Evolutionary conservation across 1,139 yeast species (phyloP).

Genomic region (Suhomyces bokatorum): DNA sequence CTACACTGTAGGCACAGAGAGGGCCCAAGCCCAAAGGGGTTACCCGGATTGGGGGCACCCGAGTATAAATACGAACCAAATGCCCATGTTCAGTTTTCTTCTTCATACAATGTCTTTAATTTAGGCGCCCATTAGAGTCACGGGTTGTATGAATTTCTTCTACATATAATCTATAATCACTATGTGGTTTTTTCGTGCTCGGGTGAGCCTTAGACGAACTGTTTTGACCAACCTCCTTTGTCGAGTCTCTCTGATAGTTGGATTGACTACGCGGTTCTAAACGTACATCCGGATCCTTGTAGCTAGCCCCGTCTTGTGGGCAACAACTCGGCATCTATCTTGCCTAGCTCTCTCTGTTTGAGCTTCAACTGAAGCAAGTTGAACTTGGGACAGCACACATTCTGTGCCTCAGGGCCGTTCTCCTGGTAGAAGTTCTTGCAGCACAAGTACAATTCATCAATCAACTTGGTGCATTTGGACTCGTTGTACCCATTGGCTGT

Average conservation of each 20-base stretch:
- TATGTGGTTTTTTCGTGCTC: slow-evolving; percentile 72
- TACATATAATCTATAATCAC: slow-evolving; percentile 50
- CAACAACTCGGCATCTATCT: slow-evolving; percentile 52
- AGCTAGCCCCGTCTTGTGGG: slow-evolving; percentile 10
- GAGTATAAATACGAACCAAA: slow-evolving; percentile 2
- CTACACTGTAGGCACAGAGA: not conserved
- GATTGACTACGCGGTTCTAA: slow-evolving; percentile 70
- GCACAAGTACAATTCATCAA: slow-evolving; percentile 61
- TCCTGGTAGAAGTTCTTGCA: slow-evolving; percentile 56
- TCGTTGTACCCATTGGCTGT: slow-evolving; percentile 56
- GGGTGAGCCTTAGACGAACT: slow-evolving; percentile 81
- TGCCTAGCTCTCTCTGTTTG: slow-evolving; percentile 54
- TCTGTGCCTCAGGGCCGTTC: slow-evolving; percentile 53
- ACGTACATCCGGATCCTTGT: slow-evolving; percentile 45
- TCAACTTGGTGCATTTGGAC: slow-evolving; percentile 57
- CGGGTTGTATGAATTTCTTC: slow-evolving; percentile 58
- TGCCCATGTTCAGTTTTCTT: slow-evolving; percentile 23
- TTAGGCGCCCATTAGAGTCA: slow-evolving; percentile 95
- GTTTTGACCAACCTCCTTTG: slow-evolving; percentile 59
- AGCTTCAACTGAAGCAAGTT: slow-evolving; percentile 55
- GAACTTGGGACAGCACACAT: slow-evolving; percentile 69
- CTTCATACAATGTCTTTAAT: slow-evolving; percentile 68
- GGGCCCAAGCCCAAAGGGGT: slow-evolving; percentile 7
- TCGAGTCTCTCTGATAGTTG: slow-evolving; percentile 53
- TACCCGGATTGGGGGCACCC: slow-evolving; percentile 25